phyloP scores from a whole-genome alignment of 257 asterid species.

The Fraxinus excelsior region DNA sequence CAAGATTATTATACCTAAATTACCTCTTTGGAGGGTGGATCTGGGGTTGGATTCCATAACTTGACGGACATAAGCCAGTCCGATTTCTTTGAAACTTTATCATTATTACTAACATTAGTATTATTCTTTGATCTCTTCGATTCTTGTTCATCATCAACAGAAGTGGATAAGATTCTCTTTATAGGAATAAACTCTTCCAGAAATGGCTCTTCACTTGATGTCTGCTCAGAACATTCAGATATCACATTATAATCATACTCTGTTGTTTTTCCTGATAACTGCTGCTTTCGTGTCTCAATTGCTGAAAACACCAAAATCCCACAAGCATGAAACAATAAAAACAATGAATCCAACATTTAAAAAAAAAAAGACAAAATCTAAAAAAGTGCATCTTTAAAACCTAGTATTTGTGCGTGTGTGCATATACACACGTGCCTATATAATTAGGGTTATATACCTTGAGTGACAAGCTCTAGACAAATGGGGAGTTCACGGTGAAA shows the following conservation, averaged over 20 bases:
- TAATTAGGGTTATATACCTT: slow-evolving; percentile 45
- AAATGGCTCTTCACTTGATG: slow-evolving; percentile 60
- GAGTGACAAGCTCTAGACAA: slow-evolving; percentile 84
- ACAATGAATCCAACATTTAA: background rate
- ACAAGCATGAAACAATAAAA: background rate
- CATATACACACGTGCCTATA: no score
- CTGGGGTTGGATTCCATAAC: slow-evolving; percentile 75
- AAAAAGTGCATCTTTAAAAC: background rate
- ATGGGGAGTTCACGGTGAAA: slow-evolving; percentile 94
- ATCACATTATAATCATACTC: slow-evolving; percentile 51
- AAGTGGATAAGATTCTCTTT: background rate
- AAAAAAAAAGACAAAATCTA: no score
- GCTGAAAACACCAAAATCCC: slow-evolving; percentile 41
- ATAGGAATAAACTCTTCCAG: slow-evolving; percentile 54
- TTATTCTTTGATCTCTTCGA: slow-evolving; percentile 8
- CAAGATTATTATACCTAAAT: background rate
- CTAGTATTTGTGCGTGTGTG: background rate
- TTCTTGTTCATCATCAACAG: background rate
- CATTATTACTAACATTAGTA: background rate
- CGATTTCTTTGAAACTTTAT: slow-evolving; percentile 40
- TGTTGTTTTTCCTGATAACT: slow-evolving; percentile 42
- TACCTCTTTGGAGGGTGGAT: slow-evolving; percentile 61
- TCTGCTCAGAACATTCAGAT: slow-evolving; percentile 74
- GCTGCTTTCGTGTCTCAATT: slow-evolving; percentile 80
- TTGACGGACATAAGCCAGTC: slow-evolving; percentile 85